These are phyloP conservation scores for Leishmania arabica DNA, from an alignment of 208 protist species.

Conservation along the genomic window DNA sequence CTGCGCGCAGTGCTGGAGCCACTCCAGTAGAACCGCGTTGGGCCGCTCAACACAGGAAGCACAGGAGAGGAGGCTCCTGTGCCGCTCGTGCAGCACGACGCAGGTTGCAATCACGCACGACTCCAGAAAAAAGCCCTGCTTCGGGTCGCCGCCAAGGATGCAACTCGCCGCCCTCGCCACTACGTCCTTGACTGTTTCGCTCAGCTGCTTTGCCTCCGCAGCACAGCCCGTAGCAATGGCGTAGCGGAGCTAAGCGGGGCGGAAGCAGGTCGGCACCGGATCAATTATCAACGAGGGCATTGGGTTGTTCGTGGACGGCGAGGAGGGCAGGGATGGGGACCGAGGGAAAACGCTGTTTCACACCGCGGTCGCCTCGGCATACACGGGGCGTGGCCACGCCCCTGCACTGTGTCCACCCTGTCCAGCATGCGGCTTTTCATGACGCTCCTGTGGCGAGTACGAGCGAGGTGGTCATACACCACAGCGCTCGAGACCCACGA, in stretches of 20 bases:
- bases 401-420: slow-evolving; percentile 8
- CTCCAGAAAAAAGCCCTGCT: slow-evolving; percentile 56
- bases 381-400: background rate
- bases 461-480: background rate
- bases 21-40: slow-evolving; percentile 25
- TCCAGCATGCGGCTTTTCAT: background rate
- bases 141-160: slow-evolving; percentile 44
- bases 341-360: background rate
- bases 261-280: slow-evolving; percentile 16
- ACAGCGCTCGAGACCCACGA: background rate
- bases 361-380: background rate
- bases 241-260: slow-evolving; percentile 20
- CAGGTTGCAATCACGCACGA: slow-evolving; percentile 66
- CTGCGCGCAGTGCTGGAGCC: slow-evolving; percentile 25
- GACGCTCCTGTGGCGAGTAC: background rate
- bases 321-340: background rate
- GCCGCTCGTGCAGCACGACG: slow-evolving; percentile 38
- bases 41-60: slow-evolving; percentile 20
- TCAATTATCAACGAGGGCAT: slow-evolving; percentile 11
- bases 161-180: slow-evolving; percentile 54
- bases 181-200: slow-evolving; percentile 57
- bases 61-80: background rate
- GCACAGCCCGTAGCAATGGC: slow-evolving; percentile 50
- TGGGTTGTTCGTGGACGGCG: too few relatives aligned
- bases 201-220: slow-evolving; percentile 46